These are phyloP conservation scores for Umbelopsis sp. DNA, from an alignment of 371 early-diverging fungal species.

Conservation along the genomic window DNA sequence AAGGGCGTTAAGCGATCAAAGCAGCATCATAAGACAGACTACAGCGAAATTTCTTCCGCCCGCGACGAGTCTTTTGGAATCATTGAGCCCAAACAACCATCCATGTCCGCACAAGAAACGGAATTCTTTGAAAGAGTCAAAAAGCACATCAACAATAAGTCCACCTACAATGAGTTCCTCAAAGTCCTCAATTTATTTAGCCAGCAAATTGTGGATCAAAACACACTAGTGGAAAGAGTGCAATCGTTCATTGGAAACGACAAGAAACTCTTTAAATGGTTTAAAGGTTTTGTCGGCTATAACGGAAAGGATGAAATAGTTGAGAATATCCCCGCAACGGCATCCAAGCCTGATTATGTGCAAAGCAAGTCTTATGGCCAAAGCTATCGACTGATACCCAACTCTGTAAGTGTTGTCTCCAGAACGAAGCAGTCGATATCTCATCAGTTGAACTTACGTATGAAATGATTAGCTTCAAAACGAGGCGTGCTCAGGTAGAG, in stretches of 20 bases:
- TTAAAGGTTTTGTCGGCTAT: constrained; percentile 95
- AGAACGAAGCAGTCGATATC: constrained; percentile 12
- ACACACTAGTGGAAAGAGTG: constrained; percentile 83
- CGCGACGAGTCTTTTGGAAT: constrained; percentile 23
- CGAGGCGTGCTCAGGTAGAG: constrained; percentile 84
- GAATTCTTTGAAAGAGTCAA: constrained; percentile 93
- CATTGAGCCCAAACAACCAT: constrained; percentile 21
- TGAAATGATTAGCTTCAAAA: constrained; percentile 53
- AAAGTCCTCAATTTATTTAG: constrained; percentile 96
- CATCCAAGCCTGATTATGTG: constrained; percentile 59
- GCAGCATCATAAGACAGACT: constrained; percentile 18
- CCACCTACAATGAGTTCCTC: constrained; percentile 95
- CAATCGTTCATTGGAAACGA: constrained; percentile 77
- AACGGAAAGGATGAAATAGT: constrained; percentile 68
- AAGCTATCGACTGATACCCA: constrained; percentile 73
- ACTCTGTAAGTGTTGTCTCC: constrained; percentile 45
- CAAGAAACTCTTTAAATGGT: constrained; percentile 89
- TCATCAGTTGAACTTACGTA: not conserved
- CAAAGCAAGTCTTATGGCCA: constrained; percentile 56
- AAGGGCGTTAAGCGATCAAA: constrained; percentile 20
- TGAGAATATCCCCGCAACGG: constrained; percentile 30
- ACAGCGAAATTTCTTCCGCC: constrained; percentile 27
- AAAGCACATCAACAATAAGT: constrained; percentile 80
- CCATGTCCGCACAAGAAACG: constrained; percentile 74
- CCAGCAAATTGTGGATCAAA: constrained; percentile 90